Evolutionary conservation across 495 filamentous ascomycete genomes (phyloP).

Genomic region (Sporormia fimetaria): DNA sequence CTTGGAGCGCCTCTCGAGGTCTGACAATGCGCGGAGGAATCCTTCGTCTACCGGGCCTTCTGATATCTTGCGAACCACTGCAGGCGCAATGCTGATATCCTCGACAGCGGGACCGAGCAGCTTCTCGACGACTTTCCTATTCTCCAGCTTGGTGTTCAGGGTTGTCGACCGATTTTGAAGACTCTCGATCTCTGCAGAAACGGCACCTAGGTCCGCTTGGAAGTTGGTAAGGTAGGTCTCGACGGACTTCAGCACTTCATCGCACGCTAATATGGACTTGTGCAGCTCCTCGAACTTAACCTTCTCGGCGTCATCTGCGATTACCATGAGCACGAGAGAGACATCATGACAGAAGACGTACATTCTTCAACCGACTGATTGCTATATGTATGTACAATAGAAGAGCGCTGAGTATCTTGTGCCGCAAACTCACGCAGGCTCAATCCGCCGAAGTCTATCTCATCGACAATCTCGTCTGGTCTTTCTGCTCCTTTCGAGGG

Average conservation of each 20-base stretch:
- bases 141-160: slow-evolving; percentile 78
- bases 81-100: slow-evolving; percentile 76
- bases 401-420: slow-evolving; percentile 27
- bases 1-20: slow-evolving; percentile 66
- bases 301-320: slow-evolving; percentile 67
- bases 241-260: slow-evolving; percentile 86
- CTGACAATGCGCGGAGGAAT: slow-evolving; percentile 76
- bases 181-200: slow-evolving; percentile 90
- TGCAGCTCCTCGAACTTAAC: slow-evolving; percentile 87
- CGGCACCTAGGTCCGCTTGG: slow-evolving; percentile 77
- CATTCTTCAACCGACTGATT: slow-evolving; percentile 69
- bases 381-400: slow-evolving; percentile 41
- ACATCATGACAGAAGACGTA: slow-evolving; percentile 30
- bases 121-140: slow-evolving; percentile 79
- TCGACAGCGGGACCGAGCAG: slow-evolving; percentile 82
- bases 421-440: slow-evolving; percentile 61
- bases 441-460: slow-evolving; percentile 69
- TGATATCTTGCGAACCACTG: slow-evolving; percentile 65
- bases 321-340: slow-evolving; percentile 20
- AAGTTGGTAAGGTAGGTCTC: slow-evolving; percentile 86
- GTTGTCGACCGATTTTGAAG: slow-evolving; percentile 75
- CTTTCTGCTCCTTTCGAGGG: slow-evolving; percentile 22
- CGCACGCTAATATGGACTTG: slow-evolving; percentile 74
- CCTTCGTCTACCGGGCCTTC: slow-evolving; percentile 84
- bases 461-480: slow-evolving; percentile 41